phyloP scores from a whole-genome alignment of 1,139 yeast genomes.

The Eremothecium gossypii region DNA sequence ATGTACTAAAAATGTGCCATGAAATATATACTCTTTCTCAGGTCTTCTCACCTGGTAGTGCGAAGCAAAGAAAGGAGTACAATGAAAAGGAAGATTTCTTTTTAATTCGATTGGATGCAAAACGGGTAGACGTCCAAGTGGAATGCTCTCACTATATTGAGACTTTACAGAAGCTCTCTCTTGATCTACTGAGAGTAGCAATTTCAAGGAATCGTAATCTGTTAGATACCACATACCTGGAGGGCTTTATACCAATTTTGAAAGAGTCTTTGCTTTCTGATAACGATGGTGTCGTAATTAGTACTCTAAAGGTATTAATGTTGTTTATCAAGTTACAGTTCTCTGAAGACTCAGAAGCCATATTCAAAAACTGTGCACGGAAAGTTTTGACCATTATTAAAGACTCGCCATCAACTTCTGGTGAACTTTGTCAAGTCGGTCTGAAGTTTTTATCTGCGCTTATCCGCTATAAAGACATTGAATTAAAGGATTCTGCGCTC shows the following conservation, averaged over 20 bases:
- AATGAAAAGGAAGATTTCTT: constrained; percentile 49
- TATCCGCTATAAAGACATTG: constrained; percentile 59
- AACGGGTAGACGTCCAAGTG: constrained; percentile 43
- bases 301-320: constrained; percentile 58
- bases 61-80: constrained; percentile 17
- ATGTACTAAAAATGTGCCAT: constrained; percentile 61
- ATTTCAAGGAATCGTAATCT: constrained; percentile 52
- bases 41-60: constrained; percentile 23
- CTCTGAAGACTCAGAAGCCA: constrained; percentile 42
- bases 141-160: constrained; percentile 43
- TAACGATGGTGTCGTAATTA: constrained; percentile 65
- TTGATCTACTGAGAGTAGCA: constrained; percentile 70
- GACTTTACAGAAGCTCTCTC: constrained; percentile 65
- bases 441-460: constrained; percentile 66
- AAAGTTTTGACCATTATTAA: constrained; percentile 59
- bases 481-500: constrained; percentile 61
- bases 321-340: constrained; percentile 56
- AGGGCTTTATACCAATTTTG: constrained; percentile 68
- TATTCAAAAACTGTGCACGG: constrained; percentile 52
- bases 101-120: constrained; percentile 56
- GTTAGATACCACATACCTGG: constrained; percentile 49
- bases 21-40: constrained; percentile 58
- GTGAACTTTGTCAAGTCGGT: constrained; percentile 76
- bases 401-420: constrained; percentile 68
- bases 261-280: constrained; percentile 51